phyloP scores from a whole-genome alignment of 768 basidiomycete species.

The Lactarius akahatsu region DNA sequence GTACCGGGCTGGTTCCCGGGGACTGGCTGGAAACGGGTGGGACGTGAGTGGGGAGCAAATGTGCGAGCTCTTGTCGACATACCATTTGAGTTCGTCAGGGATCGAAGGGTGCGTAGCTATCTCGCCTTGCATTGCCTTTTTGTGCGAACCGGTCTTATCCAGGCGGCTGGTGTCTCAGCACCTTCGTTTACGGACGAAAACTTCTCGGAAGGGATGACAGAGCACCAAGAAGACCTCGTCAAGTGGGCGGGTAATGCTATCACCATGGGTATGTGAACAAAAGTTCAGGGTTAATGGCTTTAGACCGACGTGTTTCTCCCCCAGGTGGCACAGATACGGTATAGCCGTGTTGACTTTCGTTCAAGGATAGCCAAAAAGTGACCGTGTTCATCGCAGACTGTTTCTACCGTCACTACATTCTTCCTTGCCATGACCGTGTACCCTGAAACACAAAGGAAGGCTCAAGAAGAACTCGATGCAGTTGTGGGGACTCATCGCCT shows the following conservation, averaged over 20 bases:
- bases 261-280: constrained; percentile 18
- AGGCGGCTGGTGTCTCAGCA: constrained; percentile 7
- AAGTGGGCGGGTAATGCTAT: constrained; percentile 26
- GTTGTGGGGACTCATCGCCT: constrained; percentile 32
- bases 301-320: neutral
- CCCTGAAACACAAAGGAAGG: constrained; percentile 29
- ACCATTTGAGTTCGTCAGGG: constrained; percentile 28
- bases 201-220: constrained; percentile 11
- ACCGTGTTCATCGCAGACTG: neutral
- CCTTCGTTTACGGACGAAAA: constrained; percentile 13
- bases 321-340: constrained; percentile 19
- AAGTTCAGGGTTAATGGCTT: neutral
- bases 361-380: neutral
- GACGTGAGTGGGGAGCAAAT: constrained; percentile 6
- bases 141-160: neutral
- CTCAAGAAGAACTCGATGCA: constrained; percentile 33
- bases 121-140: neutral
- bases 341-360: neutral
- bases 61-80: constrained; percentile 3
- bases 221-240: constrained; percentile 22
- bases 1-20: constrained; percentile 39
- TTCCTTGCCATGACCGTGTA: constrained; percentile 26
- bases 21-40: constrained; percentile 31
- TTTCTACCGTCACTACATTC: constrained; percentile 20
- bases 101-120: constrained; percentile 23